Percentiles rank a stretch among this genome's conserved stretches.
phyloP scores from a whole-genome alignment of 495 filamentous ascomycete genomes.

The Neurospora terricola region DNA sequence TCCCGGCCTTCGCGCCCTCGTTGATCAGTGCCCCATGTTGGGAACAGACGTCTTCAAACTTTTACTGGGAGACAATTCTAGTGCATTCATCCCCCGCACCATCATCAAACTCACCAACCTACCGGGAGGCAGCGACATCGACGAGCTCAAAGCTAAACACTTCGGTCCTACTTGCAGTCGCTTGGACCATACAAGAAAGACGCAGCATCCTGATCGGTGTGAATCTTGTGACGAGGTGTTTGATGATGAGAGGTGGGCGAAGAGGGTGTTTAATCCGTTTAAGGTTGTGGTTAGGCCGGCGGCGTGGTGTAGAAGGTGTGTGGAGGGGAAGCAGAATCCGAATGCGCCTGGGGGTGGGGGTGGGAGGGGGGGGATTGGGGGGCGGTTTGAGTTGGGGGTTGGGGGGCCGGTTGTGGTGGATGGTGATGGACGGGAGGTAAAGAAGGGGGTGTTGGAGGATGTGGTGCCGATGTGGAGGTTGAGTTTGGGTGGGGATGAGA shows the following conservation, averaged over 20 bases:
- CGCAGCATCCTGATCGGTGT: slow-evolving; percentile 17
- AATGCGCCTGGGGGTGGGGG: background rate
- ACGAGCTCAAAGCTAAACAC: background rate
- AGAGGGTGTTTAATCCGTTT: slow-evolving; percentile 12
- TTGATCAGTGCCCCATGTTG: too few species aligned
- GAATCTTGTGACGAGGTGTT: slow-evolving; percentile 8
- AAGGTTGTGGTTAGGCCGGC: slow-evolving; percentile 2
- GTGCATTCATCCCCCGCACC: background rate
- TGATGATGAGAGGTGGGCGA: background rate
- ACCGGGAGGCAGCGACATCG: background rate
- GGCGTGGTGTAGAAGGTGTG: slow-evolving; percentile 8
- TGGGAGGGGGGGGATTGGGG: background rate
- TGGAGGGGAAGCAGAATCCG: background rate
- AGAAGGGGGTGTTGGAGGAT: background rate
- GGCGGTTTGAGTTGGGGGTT: background rate
- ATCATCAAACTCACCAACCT: background rate
- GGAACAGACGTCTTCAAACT: slow-evolving; percentile 6
- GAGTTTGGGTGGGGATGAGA: background rate
- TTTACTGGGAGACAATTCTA: background rate
- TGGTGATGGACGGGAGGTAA: background rate
- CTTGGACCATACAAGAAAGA: slow-evolving; percentile 6
- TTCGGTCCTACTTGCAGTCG: background rate
- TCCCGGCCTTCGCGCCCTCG: background rate
- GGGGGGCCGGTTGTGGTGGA: background rate
- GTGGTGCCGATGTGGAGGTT: background rate